Evolutionary conservation across 1,284 basidiomycete species (phyloP).

Genomic region (Rhodofomes roseus): DNA sequence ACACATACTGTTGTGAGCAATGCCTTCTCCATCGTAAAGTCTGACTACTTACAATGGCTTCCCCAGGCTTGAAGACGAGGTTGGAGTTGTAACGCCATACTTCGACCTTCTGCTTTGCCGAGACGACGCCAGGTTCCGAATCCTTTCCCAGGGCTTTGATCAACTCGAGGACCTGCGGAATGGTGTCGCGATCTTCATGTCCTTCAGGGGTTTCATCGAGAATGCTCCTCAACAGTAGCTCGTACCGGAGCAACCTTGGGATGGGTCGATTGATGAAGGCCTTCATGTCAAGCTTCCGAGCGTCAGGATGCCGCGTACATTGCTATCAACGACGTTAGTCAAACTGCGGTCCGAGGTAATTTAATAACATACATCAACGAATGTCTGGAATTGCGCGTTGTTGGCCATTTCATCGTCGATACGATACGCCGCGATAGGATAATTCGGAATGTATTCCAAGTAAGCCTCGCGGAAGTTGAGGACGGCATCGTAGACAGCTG

Average conservation of each 20-base stretch:
- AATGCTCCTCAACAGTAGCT: slow-evolving; percentile 80
- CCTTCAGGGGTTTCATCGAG: slow-evolving; percentile 66
- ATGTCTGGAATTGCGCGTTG: slow-evolving; percentile 78
- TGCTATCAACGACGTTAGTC: slow-evolving; percentile 37
- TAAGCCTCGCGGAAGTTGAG: slow-evolving; percentile 93
- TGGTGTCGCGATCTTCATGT: slow-evolving; percentile 76
- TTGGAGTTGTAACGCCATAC: slow-evolving; percentile 82
- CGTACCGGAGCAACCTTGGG: slow-evolving; percentile 85
- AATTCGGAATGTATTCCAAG: slow-evolving; percentile 89
- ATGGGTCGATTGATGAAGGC: slow-evolving; percentile 89
- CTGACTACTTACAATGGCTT: slow-evolving; percentile 64
- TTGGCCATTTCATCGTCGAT: slow-evolving; percentile 85
- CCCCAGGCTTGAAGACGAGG: slow-evolving; percentile 75
- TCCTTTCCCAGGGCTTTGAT: slow-evolving; percentile 84
- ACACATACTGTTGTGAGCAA: slow-evolving; percentile 8
- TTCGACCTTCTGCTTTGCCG: slow-evolving; percentile 83
- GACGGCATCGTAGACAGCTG: slow-evolving; percentile 84
- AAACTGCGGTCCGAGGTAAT: not conserved
- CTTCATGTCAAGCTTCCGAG: slow-evolving; percentile 81
- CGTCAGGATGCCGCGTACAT: slow-evolving; percentile 70
- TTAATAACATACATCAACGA: slow-evolving; percentile 66
- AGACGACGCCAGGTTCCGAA: slow-evolving; percentile 78
- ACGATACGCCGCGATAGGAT: slow-evolving; percentile 89
- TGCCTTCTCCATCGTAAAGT: not conserved
- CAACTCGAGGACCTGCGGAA: slow-evolving; percentile 82